A percentile compares a stretch with the other conserved stretches of the same genome.
Conservation (phyloP, 2,329 filamentous ascomycete species). For the Fusarium humuli region DNA sequence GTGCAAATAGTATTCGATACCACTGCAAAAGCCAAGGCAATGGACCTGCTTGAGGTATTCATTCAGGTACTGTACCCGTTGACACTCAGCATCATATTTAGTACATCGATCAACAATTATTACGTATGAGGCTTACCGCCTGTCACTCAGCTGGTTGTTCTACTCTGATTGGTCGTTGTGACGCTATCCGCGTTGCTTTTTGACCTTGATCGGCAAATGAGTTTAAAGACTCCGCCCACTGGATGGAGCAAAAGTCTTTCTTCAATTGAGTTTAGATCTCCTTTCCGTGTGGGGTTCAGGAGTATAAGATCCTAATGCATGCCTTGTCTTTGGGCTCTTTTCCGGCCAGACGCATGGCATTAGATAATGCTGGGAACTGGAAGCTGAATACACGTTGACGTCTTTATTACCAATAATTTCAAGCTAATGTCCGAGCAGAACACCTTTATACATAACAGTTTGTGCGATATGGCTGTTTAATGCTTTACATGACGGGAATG, state of each 20-base stretch:
- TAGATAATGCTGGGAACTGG: not conserved
- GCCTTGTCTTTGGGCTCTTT: not conserved
- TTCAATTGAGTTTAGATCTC: not conserved
- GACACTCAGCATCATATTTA: not conserved
- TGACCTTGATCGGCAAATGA: not conserved
- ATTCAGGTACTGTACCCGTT: not conserved
- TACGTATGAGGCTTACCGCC: conserved; percentile 1
- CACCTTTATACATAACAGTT: not conserved
- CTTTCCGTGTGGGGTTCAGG: not conserved
- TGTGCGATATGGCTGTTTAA: not conserved
- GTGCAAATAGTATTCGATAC: not conserved
- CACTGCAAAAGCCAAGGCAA: not conserved
- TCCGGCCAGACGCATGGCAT: not conserved
- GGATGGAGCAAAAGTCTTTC: not conserved
- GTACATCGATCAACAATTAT: not conserved
- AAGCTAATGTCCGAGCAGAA: not conserved
- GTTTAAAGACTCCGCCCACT: not conserved
- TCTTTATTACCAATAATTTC: not conserved
- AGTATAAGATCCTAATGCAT: not conserved
- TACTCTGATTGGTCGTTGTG: not conserved
- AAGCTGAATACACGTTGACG: not conserved
- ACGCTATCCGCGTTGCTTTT: not conserved
- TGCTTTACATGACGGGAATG: conserved; percentile 65
- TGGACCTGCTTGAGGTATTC: not conserved
- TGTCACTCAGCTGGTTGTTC: not conserved